Evolutionary conservation across 805 yeast genomes (phyloP), one percentile per base, ranked within the genome.

Genomic region (Nakazawaea wickerhamii): DNA sequence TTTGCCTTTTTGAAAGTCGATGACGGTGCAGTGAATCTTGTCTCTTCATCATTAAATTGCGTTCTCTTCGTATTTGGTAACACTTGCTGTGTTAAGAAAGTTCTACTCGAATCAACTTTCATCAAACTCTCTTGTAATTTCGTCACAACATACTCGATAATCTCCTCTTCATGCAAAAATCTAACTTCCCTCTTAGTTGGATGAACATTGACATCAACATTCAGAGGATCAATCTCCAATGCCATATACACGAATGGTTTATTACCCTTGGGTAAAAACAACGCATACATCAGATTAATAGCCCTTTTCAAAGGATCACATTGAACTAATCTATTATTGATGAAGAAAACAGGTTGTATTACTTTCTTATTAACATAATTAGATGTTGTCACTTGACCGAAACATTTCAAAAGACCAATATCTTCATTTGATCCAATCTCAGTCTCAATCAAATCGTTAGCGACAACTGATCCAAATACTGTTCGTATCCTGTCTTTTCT

Each of bases 121-220:
- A 76, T 63, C 22, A 93, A 65, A 2, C 64, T 56, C 4, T 59
- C 64, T 43, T 78, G 81, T 1, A 89, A 55, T 4, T 59, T 51
- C 0, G 60, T 58, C 25, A 81, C 68, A 2, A 90, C 68, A 27
- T 55, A 51, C 30, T 81, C 88, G 9, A 86, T 73, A 17, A 93
- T 88, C 55, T 90, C 97, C 35, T 84, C 93, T 53, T 93, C 97
- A 57, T 79, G 61, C 27, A 93, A 63, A 56, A 93, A 89, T 33
- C 95, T 60, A 2, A 93, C 97, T 53, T 91, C 97, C 45, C 91
- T 72, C 52, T 93, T 93, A 0, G 98, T 91, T 0, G 99, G 99
- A 56, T 93, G 99, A 11, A 93, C 81, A 57, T 93, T 93, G 13
- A 93, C 98, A 58, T 93, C 99, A 6, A 93, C 70, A 47, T 81